Base-by-base conservation (phyloP, 768 basidiomycete genomes). In the Panus rudis region DNA sequence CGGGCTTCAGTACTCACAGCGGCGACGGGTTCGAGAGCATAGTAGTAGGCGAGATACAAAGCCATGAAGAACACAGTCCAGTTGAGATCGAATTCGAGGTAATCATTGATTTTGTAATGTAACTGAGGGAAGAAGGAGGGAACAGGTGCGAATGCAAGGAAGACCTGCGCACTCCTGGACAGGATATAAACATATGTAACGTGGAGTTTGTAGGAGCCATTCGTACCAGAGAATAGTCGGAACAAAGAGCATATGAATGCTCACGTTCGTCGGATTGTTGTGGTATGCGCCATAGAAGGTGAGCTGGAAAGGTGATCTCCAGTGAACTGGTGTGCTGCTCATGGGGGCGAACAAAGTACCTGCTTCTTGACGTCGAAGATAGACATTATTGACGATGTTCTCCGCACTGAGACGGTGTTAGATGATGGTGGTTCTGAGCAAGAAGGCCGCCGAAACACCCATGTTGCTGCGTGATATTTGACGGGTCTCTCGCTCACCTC, bases 281-380 rank as follows among this genome's bases (percentile, higher is more conserved):
- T 96, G 92, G 64, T 96, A 96, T 39, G 91, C 83, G 16, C 90
- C 91, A 61, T 97, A 97, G 71, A 94, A 94, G 20, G 82, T 71
- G 57, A 97, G 74, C 91, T 96, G 48, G 20, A 40, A 22, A 37
- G 24, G 17, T 1, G 12, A 25, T 19, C 23, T 13, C 10, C 24
- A 6, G 23, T 19, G 8, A 24, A 5, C n/a, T 19, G 39, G 17
- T 27, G 27, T 16, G 24, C 40, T 45, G 41, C 31, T 39, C 34
- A 41, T 20, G 38, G 24, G 28, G 11, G 26, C 5, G 23, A 33
- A 11, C 4, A 10, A 57, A 62, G 6, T 49, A 81, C 86, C 69
- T 89, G 86, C 30, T 79, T 75, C 51, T 83, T 70, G 43, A 88
- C 73, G 58, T 88, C 73, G 59, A 89, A 73, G 47, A 85, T 7